Conservation (phyloP, 371 early-diverging fungal species). For the Rhizopus delemar region DNA sequence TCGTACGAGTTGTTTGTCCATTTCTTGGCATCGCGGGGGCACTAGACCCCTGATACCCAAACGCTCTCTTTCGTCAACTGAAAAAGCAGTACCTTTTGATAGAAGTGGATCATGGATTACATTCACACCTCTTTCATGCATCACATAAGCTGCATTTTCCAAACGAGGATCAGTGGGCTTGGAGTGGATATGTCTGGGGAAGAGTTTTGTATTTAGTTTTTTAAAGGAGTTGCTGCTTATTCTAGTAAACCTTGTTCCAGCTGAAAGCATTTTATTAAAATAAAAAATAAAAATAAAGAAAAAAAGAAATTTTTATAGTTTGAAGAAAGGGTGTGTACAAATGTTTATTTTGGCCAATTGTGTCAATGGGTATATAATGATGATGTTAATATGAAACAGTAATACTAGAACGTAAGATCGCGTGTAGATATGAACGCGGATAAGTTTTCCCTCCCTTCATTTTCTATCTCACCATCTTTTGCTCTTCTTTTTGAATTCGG, state of each 20-base stretch:
- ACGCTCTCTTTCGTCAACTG: constrained; percentile 62
- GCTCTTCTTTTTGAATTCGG: too few relatives aligned
- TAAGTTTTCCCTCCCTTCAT: too few relatives aligned
- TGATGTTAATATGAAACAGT: neutral
- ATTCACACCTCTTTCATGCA: constrained; percentile 55
- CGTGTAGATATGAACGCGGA: too few relatives aligned
- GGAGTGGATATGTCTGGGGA: neutral
- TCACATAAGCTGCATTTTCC: constrained; percentile 58
- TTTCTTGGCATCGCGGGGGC: constrained; percentile 65
- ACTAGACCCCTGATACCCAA: constrained; percentile 68
- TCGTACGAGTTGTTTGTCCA: constrained; percentile 64
- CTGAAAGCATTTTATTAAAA: neutral
- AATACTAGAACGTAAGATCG: too few relatives aligned
- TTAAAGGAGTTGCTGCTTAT: too few relatives aligned
- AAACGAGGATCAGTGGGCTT: constrained; percentile 42
- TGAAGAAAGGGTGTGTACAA: neutral
- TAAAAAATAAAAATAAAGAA: neutral
- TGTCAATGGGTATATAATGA: neutral
- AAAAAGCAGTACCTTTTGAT: constrained; percentile 64
- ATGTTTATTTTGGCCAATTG: neutral
- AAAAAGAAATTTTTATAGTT: neutral
- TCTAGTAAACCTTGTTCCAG: neutral
- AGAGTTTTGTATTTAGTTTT: neutral
- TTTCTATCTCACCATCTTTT: too few relatives aligned
- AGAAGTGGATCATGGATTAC: constrained; percentile 61